Percentiles rank a stretch among this genome's conserved stretches.
Conservation (phyloP, 176 grass and related monocot species). For the Cenchrus fungigraminus region DNA sequence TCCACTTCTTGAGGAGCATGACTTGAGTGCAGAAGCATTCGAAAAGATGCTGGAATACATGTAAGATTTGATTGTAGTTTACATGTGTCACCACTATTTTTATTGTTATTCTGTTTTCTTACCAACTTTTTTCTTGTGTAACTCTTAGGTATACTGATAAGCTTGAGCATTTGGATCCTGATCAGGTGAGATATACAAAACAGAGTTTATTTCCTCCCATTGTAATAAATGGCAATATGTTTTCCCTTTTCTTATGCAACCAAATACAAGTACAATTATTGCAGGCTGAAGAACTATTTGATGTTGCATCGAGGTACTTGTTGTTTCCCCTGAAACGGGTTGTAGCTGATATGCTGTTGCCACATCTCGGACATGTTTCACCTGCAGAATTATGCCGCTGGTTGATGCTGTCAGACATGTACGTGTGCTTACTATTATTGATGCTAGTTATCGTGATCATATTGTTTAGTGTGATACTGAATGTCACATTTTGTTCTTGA, state of each 20-base stretch:
- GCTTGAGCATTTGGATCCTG: slow-evolving; percentile 70
- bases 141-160: slow-evolving; percentile 85
- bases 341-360: slow-evolving; percentile 76
- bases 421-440: slow-evolving; percentile 29
- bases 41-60: slow-evolving; percentile 98
- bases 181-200: slow-evolving; percentile 57
- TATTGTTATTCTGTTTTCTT: slow-evolving; percentile 16
- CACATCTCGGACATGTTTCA: slow-evolving; percentile 64
- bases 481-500: slow-evolving; percentile 5
- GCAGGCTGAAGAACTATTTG: slow-evolving; percentile 97
- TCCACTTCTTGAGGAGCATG: slow-evolving; percentile 88
- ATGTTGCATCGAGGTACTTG: slow-evolving; percentile 91
- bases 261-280: slow-evolving; percentile 21
- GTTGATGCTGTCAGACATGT: slow-evolving; percentile 95
- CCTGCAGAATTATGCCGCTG: slow-evolving; percentile 91
- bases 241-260: neutral
- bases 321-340: slow-evolving; percentile 85
- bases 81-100: slow-evolving; percentile 22
- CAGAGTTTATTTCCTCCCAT: neutral
- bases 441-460: slow-evolving; percentile 1
- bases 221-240: neutral
- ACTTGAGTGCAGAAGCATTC: slow-evolving; percentile 88
- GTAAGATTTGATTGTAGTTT: slow-evolving; percentile 50
- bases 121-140: neutral
- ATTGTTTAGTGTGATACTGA: slow-evolving; percentile 3